A percentile compares a stretch with the other conserved stretches of the same genome.
phyloP scores from a whole-genome alignment of 768 basidiomycete species.

The Exsudoporus frostii region DNA sequence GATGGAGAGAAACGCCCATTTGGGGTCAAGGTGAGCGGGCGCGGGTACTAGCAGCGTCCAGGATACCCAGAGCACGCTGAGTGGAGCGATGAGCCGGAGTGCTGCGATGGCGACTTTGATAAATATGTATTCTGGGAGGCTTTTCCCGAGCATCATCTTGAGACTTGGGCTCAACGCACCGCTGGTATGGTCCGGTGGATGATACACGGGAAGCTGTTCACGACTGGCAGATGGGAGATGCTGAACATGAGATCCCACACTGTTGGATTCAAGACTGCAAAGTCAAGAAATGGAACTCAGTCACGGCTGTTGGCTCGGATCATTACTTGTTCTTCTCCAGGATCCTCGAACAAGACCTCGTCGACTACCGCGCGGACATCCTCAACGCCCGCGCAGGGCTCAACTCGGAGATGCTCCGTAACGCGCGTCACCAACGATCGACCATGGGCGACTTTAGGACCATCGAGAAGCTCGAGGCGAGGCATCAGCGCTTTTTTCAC shows the following conservation, averaged over 20 bases:
- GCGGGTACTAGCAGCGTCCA: conserved; percentile 15
- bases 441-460: conserved; percentile 20
- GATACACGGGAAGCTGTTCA: neutral
- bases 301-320: too few species aligned
- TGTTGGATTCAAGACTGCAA: neutral
- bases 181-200: neutral
- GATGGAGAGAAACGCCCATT: conserved; percentile 5
- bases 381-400: conserved; percentile 27
- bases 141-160: conserved; percentile 45
- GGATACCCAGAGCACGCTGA: conserved; percentile 40
- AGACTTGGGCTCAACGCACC: neutral
- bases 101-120: conserved; percentile 44
- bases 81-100: conserved; percentile 49
- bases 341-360: conserved; percentile 27
- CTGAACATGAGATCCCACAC: neutral
- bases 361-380: conserved; percentile 26
- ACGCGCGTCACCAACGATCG: conserved; percentile 24
- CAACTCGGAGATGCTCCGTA: conserved; percentile 27
- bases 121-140: conserved; percentile 49
- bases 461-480: conserved; percentile 26
- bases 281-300: neutral
- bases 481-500: conserved; percentile 21
- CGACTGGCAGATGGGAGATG: neutral
- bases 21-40: neutral
- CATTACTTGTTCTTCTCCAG: conserved; percentile 10